Percentiles rank a stretch among this genome's conserved stretches.
phyloP scores from a whole-genome alignment of 306 rosid species.

The Cucumis cinereus region DNA sequence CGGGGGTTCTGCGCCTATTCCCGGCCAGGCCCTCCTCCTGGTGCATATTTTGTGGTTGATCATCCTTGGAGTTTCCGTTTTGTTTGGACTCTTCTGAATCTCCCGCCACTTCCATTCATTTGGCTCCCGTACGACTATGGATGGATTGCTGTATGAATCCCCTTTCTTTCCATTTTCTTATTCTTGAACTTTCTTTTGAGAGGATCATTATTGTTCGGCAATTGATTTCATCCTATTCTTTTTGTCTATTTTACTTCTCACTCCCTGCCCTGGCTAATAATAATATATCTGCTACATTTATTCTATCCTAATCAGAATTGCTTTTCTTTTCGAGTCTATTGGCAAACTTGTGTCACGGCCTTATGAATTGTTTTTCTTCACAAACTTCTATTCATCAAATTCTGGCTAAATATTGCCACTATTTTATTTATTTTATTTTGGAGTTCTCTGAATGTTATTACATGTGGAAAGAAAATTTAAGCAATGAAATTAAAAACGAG shows the following conservation, averaged over 20 bases:
- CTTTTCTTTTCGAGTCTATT: background rate
- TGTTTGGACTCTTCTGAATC: slow-evolving; percentile 60
- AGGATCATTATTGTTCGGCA: background rate
- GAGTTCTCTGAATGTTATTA: background rate
- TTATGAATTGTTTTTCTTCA: background rate
- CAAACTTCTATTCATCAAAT: background rate
- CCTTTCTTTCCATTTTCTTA: background rate
- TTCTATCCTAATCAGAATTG: background rate
- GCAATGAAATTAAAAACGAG: background rate
- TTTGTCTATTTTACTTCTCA: background rate
- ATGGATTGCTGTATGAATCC: background rate
- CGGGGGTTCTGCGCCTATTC: slow-evolving; percentile 54
- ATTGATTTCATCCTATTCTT: background rate
- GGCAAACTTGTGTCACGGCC: background rate
- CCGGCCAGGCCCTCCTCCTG: slow-evolving; percentile 78
- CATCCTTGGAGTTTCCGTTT: slow-evolving; percentile 55
- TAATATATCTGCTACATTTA: background rate
- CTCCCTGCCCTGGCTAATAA: background rate
- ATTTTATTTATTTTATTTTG: background rate
- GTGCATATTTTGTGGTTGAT: slow-evolving; percentile 83
- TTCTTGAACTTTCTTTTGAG: background rate
- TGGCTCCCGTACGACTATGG: background rate
- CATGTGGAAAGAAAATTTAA: background rate
- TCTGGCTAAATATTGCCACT: background rate
- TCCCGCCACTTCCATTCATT: background rate